A percentile compares a stretch with the other conserved stretches of the same genome.
Evolutionary conservation across 2,329 filamentous ascomycete genomes (phyloP).

Genomic region (Ambrosiella beaveri): DNA sequence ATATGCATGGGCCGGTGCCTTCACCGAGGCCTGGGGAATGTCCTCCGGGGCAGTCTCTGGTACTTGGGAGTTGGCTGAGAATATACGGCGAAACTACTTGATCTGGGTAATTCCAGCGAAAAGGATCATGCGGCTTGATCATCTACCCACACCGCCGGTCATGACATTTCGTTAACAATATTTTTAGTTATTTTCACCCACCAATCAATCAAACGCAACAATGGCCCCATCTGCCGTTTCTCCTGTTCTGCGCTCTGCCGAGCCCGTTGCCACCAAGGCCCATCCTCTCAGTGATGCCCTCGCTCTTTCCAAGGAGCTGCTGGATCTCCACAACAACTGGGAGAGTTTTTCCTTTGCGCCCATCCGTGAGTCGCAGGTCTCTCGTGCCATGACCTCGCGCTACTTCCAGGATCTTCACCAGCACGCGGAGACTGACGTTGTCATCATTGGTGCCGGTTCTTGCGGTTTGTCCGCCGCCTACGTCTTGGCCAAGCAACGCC

Average conservation of each 20-base stretch:
- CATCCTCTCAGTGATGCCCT: slow-evolving; percentile 17
- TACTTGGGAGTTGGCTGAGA: slow-evolving; percentile 40
- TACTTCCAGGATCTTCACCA: slow-evolving; percentile 82
- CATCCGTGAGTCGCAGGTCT: slow-evolving; percentile 84
- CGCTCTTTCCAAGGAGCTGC: slow-evolving; percentile 17
- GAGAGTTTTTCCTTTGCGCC: slow-evolving; percentile 64
- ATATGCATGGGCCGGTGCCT: slow-evolving; percentile 47
- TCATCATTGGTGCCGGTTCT: slow-evolving; percentile 80
- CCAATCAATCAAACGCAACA: slow-evolving; percentile 19
- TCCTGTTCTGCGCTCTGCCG: slow-evolving; percentile 33
- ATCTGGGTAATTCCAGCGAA: slow-evolving; percentile 99
- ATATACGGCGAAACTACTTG: slow-evolving; percentile 83
- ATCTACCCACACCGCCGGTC: slow-evolving; percentile 17
- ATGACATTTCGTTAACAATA: background rate
- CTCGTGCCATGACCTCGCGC: slow-evolving; percentile 79
- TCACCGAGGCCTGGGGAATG: background rate
- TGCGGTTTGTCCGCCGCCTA: slow-evolving; percentile 78
- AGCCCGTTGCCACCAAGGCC: slow-evolving; percentile 28
- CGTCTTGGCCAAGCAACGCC: slow-evolving; percentile 63
- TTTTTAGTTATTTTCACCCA: slow-evolving; percentile 18
- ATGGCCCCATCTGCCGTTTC: slow-evolving; percentile 65
- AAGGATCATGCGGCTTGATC: slow-evolving; percentile 68
- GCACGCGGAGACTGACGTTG: slow-evolving; percentile 84
- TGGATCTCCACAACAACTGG: slow-evolving; percentile 61
- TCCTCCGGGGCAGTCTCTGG: background rate